Conservation (phyloP, 2,329 filamentous ascomycete species). For the Bimuria novae-zelandiae region DNA sequence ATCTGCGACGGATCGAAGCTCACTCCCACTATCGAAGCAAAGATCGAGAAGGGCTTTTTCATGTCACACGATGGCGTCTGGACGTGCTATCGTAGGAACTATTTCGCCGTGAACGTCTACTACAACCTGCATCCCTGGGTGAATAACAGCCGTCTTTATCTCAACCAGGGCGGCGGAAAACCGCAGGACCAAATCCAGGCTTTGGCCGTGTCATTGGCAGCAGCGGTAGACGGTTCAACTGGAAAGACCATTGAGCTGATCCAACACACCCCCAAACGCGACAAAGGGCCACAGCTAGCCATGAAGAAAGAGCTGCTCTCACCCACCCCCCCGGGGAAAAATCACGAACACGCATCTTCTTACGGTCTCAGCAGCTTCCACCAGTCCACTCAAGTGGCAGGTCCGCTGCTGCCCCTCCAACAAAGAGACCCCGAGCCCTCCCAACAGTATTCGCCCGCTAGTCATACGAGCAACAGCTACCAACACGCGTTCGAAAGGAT, state of each 20-base stretch:
- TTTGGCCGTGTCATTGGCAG: conserved; percentile 84
- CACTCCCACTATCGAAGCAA: conserved; percentile 74
- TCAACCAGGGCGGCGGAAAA: conserved; percentile 54
- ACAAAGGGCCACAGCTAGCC: conserved; percentile 80
- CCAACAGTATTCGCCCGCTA: conserved; percentile 42
- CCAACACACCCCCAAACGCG: conserved; percentile 88
- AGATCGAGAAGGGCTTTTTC: conserved; percentile 90
- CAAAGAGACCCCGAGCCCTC: conserved; percentile 32
- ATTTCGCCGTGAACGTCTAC: conserved; percentile 83
- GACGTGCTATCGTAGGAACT: conserved; percentile 92
- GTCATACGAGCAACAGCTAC: conserved; percentile 41
- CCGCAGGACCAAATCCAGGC: conserved; percentile 65
- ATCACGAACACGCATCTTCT: conserved; percentile 45
- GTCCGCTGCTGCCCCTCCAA: conserved; percentile 52
- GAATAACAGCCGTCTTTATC: conserved; percentile 60
- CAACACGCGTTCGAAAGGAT: conserved; percentile 82
- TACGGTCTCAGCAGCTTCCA: conserved; percentile 48
- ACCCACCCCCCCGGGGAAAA: conserved; percentile 64
- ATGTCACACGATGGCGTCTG: conserved; percentile 74
- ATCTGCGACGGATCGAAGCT: conserved; percentile 64
- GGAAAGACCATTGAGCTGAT: conserved; percentile 82
- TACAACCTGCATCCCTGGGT: conserved; percentile 71
- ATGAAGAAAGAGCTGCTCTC: conserved; percentile 72
- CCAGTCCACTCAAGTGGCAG: conserved; percentile 33
- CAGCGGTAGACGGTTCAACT: conserved; percentile 75